These are phyloP conservation scores for Penicillium sp. DNA, from an alignment of 2,329 filamentous ascomycete species.

Conservation along the genomic window DNA sequence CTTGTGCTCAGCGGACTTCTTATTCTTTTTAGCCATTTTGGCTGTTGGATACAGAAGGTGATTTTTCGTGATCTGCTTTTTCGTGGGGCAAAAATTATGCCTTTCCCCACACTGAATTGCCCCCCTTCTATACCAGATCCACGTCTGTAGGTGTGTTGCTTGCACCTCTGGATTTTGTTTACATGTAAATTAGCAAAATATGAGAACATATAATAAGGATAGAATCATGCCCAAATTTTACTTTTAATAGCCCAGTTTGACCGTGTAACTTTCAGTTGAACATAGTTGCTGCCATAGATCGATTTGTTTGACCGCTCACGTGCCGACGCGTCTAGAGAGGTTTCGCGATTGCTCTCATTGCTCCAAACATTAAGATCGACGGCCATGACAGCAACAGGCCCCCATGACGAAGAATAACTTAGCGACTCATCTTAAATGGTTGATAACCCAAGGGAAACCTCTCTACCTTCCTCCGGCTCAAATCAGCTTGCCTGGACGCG, in stretches of 20 bases:
- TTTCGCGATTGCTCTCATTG: slow-evolving; percentile 13
- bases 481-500: slow-evolving; percentile 24
- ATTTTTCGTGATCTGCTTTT: slow-evolving; percentile 10
- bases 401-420: slow-evolving; percentile 52
- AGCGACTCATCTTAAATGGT: slow-evolving; percentile 46
- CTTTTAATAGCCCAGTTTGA: neutral
- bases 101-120: slow-evolving; percentile 20
- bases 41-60: neutral
- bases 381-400: slow-evolving; percentile 33
- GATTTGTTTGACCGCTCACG: slow-evolving; percentile 24
- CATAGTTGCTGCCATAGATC: slow-evolving; percentile 1
- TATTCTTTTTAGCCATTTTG: slow-evolving; percentile 54
- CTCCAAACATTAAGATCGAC: slow-evolving; percentile 7
- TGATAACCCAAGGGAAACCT: slow-evolving; percentile 42
- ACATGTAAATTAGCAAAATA: neutral
- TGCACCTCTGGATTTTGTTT: neutral
- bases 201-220: neutral
- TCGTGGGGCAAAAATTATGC: slow-evolving; percentile 24
- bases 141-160: neutral
- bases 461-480: slow-evolving; percentile 30
- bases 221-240: too few relatives aligned
- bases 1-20: slow-evolving; percentile 57
- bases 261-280: neutral
- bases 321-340: slow-evolving; percentile 22
- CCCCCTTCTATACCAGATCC: slow-evolving; percentile 2